Base-by-base conservation (phyloP, 208 protist species). In the Leishmania arabica region DNA sequence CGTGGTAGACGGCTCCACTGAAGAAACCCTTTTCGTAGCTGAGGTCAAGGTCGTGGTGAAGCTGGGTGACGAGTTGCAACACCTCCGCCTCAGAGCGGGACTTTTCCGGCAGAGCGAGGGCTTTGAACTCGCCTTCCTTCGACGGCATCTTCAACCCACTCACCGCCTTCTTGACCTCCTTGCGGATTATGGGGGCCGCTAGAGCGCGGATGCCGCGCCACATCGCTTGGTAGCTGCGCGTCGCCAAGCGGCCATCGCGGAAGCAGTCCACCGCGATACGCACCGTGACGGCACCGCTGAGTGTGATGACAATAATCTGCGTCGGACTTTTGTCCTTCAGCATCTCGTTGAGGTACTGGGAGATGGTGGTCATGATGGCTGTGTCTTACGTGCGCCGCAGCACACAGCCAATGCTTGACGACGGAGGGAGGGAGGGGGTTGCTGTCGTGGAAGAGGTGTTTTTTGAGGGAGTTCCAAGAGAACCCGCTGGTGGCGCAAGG, bases 1-100 rank as follows among this genome's bases (percentile, higher is more conserved):
- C 98, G 81, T 98, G 93, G 88, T 99, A 99, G 2, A 99, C 92
- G 3, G 95, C 84, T 24, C 98, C 98, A 84, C 95, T 98, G 60
- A 98, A 90, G n/a, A 89, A 88, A 75, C 92, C 93, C 6, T 89
- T 78, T 37, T 90, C 87, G 82, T 96, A 98, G 49, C 78, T 77
- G 62, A 92, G 49, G 80, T 98, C 95, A 11, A 98, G 86, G 66
- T 94, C 84, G 9, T 77, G 34, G 87, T 98, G 95, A 31, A 89
- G 49, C 42, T 79, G 71, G 9, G 80, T 62, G 65, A 95, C 88
- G 31, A 96, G 49, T 51, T 66, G 31, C n/a, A 98, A 3, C 75
- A 98, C 93, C 65, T 96, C 88, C 37, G 84, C 88, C 72, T 94
- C 85, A 1, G 75, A 76, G 34, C 68, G 78, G 31, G 86, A 82